Evolutionary conservation across 257 asterid genomes (phyloP), one percentile per base, ranked within the genome.

Genomic region (Knoxia roxburghii): DNA sequence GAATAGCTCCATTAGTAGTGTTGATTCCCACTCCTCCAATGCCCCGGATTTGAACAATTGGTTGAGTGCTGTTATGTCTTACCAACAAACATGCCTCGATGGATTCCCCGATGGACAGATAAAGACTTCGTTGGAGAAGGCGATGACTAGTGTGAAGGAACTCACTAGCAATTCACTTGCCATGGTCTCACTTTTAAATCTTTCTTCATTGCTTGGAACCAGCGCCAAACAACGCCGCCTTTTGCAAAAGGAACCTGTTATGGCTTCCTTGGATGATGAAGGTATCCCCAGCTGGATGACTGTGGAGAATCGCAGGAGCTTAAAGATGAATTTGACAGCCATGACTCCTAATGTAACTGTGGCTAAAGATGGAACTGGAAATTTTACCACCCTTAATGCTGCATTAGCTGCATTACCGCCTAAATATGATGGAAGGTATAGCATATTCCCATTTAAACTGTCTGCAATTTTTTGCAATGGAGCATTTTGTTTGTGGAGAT

Each of bases 21-120:
- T 88, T 8, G 65, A 74, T 15, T 82, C 79, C 7, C 72, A 69
- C 0, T n/a, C 84, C 0, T 11, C 81, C 0, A 23, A 33, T 7
- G 68, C 75, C 1, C 78, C 79, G 1, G 99, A 93, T 33, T 20
- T 93, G 1, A 81, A 85, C 70, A 93, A 90, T 45, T 85, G 87
- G 91, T 50, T 93, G 62, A 93, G 96, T 67, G 97, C 99, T 0
- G 99, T 86, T 0, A 53, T 93, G 67, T 82, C 96, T 11, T 90
- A 85, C 68, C 96, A 93, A 68, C 84, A 89, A 46, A 83, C 93
- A 6, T 93, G 99, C 69, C 59, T 86, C 3, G 99, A 93, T 27
- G 96, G 90, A 0, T 81, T 88, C 41, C 91, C 96, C 0, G 91
- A 86, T 0, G 96, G 94, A 0, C 48, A 73, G 49, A 87, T 85